Evolutionary conservation across 2,329 filamentous ascomycete genomes (phyloP), one percentile per base, ranked within the genome.

Genomic region (Herpotrichia juniperi): DNA sequence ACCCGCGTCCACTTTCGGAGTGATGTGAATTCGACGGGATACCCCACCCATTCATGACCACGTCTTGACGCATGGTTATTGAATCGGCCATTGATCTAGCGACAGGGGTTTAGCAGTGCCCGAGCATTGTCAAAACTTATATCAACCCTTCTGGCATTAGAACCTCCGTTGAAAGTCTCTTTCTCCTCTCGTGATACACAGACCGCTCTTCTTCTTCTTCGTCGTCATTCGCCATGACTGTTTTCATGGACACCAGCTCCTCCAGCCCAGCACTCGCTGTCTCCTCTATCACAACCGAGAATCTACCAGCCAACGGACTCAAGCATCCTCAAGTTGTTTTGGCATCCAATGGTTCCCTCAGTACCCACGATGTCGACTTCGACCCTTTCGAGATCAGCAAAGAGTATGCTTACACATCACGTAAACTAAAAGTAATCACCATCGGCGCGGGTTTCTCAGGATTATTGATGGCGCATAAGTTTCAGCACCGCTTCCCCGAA

Each of bases 361-460:
- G 37, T n/a, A 37, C 26, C 7, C 28, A 34, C 30, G 10, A 37
- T 11, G 28, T n/a, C 12, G 34, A 7, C 4, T 49, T 53, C 28
- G 58, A 62, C 26, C 57, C 58, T 10, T 63, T 63, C 52, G 53
- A 55, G 45, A 58, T 63, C 12, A 57, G 53, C 24, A 48, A 48
- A 47, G 51, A 60, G 34, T 60, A 50, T 31, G 61, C 57, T 16
- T 63, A 56, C 47, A 63, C 61, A 10, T 40, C 56, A 17, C 44
- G 56, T 22, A 61, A 56, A 48, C 49, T 63, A 6, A 59, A 59
- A 21, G 60, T 63, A 31, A 55, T 51, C 25, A 51, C 48, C 19
- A 51, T 51, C n/a, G 48, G 48, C 11, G 48, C 48, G 12, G 48
- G 48, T 12, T 51, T 51, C 34, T 51, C 48, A 7, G 48, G 48